Base-by-base conservation (phyloP, 768 basidiomycete genomes). In the Amanita subjunquillea region DNA sequence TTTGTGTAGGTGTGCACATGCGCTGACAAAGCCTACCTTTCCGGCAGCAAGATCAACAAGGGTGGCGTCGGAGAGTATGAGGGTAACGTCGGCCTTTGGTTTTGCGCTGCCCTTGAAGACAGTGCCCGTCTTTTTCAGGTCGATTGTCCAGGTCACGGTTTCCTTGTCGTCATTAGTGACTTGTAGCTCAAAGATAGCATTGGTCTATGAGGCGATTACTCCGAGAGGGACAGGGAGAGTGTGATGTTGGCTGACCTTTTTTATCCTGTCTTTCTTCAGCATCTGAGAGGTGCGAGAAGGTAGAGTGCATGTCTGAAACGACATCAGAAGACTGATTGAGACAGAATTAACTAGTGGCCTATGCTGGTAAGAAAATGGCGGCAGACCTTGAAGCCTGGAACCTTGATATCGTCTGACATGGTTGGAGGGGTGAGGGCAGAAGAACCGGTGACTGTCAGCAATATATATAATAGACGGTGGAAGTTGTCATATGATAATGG, bases 71-170 rank as follows among this genome's bases (percentile, higher is more conserved):
- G 79, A 76, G 58, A 92, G 72, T 50, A 84, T 73, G 66, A 95
- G 78, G 15, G 85, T 85, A 53, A 93, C 91, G 62, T 94, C 90
- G 4, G 87, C 72, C 66, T 92, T 91, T 53, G 82, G 74, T 57
- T 80, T 76, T 8, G 81, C 78, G 34, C 70, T 67, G 38, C 91
- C 91, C 67, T 85, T 83, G 75, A 81, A 83, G 25, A 93, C 77
- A 20, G 75, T 69, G 9, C 87, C 90, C 12, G 77, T 75, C 70
- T 85, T 85, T 79, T 97, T 96, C 63, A 95, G 62, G 74, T 97
- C 94, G 59, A 97, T 90, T 6, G 91, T 93, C 91, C 91, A 96
- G 42, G 75, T 75, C 17, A 72, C 86, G 56, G 81, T 81, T 66
- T 87, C 73, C 54, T 85, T 85, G 13, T 77, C 72, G 27, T 67